These are phyloP conservation scores for Carex sylvatica DNA, from an alignment of 202 grass and related monocot genomes.

Conservation along the genomic window DNA sequence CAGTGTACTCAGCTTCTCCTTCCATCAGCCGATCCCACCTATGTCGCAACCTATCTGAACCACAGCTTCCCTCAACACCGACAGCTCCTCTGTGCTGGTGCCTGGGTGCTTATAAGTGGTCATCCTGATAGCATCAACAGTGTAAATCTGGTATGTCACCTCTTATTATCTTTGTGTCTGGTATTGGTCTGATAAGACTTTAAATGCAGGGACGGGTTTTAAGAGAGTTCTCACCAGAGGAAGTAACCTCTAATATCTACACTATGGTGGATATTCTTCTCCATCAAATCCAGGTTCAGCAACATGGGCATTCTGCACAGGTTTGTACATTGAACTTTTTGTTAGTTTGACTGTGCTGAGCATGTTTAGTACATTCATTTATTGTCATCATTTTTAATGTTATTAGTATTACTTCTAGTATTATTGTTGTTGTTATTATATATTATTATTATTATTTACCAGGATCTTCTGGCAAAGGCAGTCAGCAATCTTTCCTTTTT, in stretches of 20 bases:
- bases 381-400: too few species aligned
- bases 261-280: slow-evolving; percentile 97
- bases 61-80: slow-evolving; percentile 88
- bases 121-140: slow-evolving; percentile 81
- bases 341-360: too few species aligned
- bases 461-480: slow-evolving; percentile 96
- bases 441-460: slow-evolving; percentile 26
- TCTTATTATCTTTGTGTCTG: not conserved
- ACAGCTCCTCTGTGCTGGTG: slow-evolving; percentile 87
- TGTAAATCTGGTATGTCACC: slow-evolving; percentile 67
- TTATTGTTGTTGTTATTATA: not conserved
- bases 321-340: slow-evolving; percentile 37
- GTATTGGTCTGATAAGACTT: slow-evolving; percentile 2
- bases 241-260: slow-evolving; percentile 98
- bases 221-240: slow-evolving; percentile 89
- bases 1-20: slow-evolving; percentile 92
- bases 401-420: too few species aligned
- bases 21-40: slow-evolving; percentile 71
- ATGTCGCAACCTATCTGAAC: slow-evolving; percentile 79
- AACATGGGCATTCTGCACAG: slow-evolving; percentile 72
- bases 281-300: slow-evolving; percentile 84
- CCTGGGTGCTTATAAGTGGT: slow-evolving; percentile 95
- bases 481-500: slow-evolving; percentile 84
- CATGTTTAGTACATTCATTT: too few species aligned
- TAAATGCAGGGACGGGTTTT: slow-evolving; percentile 75